Conservation (phyloP, 2,329 filamentous ascomycete genomes). For the Aspergillus transmontanensis region DNA sequence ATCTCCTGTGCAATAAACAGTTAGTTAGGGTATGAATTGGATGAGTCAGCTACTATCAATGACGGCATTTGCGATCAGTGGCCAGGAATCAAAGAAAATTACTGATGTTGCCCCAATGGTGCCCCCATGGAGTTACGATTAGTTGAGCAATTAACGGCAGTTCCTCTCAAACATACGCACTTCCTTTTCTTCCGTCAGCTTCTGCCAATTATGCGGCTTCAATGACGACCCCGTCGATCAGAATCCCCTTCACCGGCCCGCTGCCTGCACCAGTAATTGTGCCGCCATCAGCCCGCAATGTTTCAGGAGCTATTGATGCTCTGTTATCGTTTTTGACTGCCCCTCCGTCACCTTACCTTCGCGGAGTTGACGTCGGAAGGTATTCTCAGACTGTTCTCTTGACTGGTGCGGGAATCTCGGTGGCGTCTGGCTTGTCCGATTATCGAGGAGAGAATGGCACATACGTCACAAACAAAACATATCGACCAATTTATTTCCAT, state of each 20-base stretch:
- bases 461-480: slow-evolving; percentile 87
- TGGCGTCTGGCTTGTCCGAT: slow-evolving; percentile 89
- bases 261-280: slow-evolving; percentile 75
- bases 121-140: neutral
- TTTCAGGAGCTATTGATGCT: slow-evolving; percentile 74
- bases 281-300: slow-evolving; percentile 69
- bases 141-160: neutral
- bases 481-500: slow-evolving; percentile 88
- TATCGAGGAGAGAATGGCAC: slow-evolving; percentile 89
- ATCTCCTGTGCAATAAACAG: neutral
- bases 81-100: neutral
- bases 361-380: slow-evolving; percentile 44
- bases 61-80: neutral
- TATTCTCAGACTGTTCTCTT: slow-evolving; percentile 65
- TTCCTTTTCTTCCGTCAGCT: neutral
- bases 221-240: slow-evolving; percentile 74
- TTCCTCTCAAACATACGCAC: neutral
- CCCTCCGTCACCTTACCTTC: slow-evolving; percentile 54
- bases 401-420: slow-evolving; percentile 88
- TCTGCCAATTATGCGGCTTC: slow-evolving; percentile 36
- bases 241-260: slow-evolving; percentile 87
- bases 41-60: slow-evolving; percentile 1
- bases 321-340: slow-evolving; percentile 74
- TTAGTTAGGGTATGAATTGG: too few relatives aligned
- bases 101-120: neutral